Evolutionary conservation across 192 early-diverging fungal genomes (phyloP), one percentile per base, ranked within the genome.

Genomic region (Coemansia sp.): DNA sequence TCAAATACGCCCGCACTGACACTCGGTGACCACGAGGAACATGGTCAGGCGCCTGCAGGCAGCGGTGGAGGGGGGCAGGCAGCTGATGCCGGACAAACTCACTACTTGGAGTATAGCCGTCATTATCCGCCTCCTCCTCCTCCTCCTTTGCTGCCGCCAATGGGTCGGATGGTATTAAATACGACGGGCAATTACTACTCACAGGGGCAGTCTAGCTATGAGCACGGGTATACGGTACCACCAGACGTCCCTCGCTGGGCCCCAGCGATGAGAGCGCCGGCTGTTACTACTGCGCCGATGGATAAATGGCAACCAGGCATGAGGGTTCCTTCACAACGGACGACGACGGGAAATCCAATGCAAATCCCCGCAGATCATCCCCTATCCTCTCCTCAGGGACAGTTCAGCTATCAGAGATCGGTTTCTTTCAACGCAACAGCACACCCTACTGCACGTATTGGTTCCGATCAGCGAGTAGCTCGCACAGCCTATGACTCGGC

Each of bases 391-490:
- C n/a, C 37, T 9, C 66, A 39, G 59, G 21, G 53, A 1, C 50
- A 40, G 8, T 18, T 34, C 18, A 3, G 18, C 33, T 34, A 37
- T 18, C 56, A 37, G 18, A 28, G 56, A 3, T 58, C 56, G 34
- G 56, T 58, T 3, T 58, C 56, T 3, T 58, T 58, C 35, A 33
- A 58, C n/a, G 33, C 11, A 7, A 14, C 50, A 26, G 11, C 50
- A 2, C n/a, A 31, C 3, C 11, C 51, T 5, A 24, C 20, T 6
- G 18, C 23, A 6, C 36, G 18, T 40, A 13, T 21, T 6, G 42
- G 59, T 38, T n/a, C 46, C 28, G 53, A 34, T 14, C 66, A 68
- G 16, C 48, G 23, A 33, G 62, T 65, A 14, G 69, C 69, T 14
- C 55, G 69, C 23, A 60, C 69, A 2, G 58, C 28, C 24, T 45